phyloP scores from a whole-genome alignment of 768 basidiomycete species.

The Termitomyces sp. region DNA sequence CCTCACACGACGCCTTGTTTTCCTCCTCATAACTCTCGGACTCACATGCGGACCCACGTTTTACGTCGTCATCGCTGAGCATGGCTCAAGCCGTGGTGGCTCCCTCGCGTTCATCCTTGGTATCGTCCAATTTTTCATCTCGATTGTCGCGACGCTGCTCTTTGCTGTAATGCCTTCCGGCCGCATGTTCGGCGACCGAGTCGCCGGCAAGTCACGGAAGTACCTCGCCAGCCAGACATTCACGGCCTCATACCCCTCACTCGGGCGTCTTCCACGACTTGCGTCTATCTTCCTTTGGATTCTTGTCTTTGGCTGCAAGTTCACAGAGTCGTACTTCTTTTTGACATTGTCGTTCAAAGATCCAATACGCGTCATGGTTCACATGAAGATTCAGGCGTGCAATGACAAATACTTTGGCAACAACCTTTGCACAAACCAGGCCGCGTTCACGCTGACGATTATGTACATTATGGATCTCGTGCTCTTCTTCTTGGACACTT shows the following conservation, averaged over 20 bases:
- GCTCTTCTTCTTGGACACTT: conserved; percentile 98
- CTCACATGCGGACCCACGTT: conserved; percentile 91
- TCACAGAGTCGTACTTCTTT: conserved; percentile 97
- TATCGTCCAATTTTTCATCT: conserved; percentile 95
- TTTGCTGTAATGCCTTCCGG: conserved; percentile 94
- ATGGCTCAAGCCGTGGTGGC: conserved; percentile 44
- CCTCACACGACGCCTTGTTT: conserved; percentile 84
- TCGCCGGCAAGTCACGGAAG: conserved; percentile 91
- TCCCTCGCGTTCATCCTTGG: conserved; percentile 86
- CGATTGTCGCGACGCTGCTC: conserved; percentile 76
- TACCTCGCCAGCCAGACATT: conserved; percentile 99
- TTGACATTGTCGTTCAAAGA: conserved; percentile 91
- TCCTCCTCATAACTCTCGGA: conserved; percentile 85
- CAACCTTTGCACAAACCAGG: conserved; percentile 85
- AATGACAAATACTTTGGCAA: conserved; percentile 81
- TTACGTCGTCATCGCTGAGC: conserved; percentile 87
- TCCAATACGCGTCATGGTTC: conserved; percentile 92
- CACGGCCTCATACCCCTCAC: conserved; percentile 86
- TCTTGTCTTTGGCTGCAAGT: conserved; percentile 94
- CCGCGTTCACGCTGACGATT: conserved; percentile 90
- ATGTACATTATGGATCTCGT: conserved; percentile 99
- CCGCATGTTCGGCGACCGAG: conserved; percentile 97
- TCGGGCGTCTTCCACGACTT: conserved; percentile 58
- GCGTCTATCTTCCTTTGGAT: conserved; percentile 83
- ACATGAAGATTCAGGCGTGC: conserved; percentile 94